phyloP scores from a whole-genome alignment of 331 rosid genomes.

The Quercus lobata region DNA sequence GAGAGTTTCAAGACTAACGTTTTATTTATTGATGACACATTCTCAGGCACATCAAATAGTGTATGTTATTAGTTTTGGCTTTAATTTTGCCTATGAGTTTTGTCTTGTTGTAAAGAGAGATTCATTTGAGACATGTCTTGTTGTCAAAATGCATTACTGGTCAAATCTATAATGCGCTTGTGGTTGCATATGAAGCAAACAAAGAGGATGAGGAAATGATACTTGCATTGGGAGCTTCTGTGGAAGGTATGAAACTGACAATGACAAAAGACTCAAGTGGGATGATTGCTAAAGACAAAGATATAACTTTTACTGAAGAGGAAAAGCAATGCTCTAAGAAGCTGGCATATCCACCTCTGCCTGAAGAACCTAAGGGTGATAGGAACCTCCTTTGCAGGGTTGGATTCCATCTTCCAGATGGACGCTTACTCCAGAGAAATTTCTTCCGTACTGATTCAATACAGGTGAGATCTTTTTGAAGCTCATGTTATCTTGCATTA shows the following conservation, averaged over 20 bases:
- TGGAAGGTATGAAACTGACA: constrained; percentile 40
- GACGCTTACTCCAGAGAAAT: constrained; percentile 78
- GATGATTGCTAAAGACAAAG: constrained; percentile 29
- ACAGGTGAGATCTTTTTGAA: constrained; percentile 44
- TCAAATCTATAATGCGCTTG: background rate
- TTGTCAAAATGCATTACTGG: background rate
- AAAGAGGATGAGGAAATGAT: constrained; percentile 70
- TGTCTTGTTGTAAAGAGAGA: no score
- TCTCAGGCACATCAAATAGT: background rate
- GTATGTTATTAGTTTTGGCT: background rate
- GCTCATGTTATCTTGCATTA: background rate
- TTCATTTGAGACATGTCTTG: background rate
- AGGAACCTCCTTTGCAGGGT: constrained; percentile 71
- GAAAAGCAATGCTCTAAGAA: constrained; percentile 38
- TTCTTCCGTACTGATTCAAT: constrained; percentile 80
- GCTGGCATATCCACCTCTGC: constrained; percentile 65
- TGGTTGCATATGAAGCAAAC: constrained; percentile 39
- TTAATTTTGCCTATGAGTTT: background rate
- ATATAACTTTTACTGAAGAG: constrained; percentile 26
- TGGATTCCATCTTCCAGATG: constrained; percentile 88
- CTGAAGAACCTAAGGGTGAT: constrained; percentile 89
- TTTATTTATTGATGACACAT: background rate
- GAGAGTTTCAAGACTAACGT: background rate
- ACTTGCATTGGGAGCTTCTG: constrained; percentile 68
- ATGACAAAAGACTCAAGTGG: constrained; percentile 32